phyloP scores from a whole-genome alignment of 2,329 filamentous ascomycete genomes.

The Colletotrichum incanum region DNA sequence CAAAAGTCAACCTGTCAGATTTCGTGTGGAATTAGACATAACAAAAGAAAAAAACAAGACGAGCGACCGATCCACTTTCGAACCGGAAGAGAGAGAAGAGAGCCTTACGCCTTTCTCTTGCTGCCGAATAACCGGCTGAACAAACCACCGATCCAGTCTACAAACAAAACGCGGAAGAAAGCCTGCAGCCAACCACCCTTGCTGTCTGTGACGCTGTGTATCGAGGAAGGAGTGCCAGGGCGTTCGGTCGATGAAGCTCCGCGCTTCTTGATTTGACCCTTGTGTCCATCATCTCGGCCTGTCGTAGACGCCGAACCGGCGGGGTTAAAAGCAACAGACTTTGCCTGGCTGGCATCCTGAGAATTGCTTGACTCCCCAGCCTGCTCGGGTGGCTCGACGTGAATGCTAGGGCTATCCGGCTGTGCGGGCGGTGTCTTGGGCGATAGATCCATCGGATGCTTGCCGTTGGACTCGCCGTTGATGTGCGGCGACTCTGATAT shows the following conservation, averaged over 20 bases:
- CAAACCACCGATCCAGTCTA: constrained; percentile 58
- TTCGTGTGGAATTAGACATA: constrained; percentile 33
- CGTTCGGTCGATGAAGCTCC: constrained; percentile 34
- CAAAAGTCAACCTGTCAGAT: constrained; percentile 44
- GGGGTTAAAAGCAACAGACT: not conserved
- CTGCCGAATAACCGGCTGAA: constrained; percentile 45
- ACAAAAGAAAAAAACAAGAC: constrained; percentile 15
- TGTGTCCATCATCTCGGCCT: constrained; percentile 18
- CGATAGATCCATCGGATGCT: constrained; percentile 18
- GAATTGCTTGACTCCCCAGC: constrained; percentile 7
- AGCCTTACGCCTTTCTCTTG: constrained; percentile 43
- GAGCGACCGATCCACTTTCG: not conserved
- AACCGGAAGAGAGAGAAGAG: constrained; percentile 30
- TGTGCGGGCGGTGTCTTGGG: constrained; percentile 7
- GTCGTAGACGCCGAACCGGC: constrained; percentile 6
- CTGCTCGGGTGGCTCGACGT: constrained; percentile 27
- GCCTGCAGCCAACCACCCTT: constrained; percentile 52
- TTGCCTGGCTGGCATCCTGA: not conserved
- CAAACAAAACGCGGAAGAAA: constrained; percentile 55
- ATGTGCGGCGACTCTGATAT: constrained; percentile 15
- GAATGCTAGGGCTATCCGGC: constrained; percentile 25
- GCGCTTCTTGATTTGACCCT: constrained; percentile 44
- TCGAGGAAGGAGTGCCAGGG: constrained; percentile 44
- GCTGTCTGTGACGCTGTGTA: constrained; percentile 44
- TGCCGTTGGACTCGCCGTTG: constrained; percentile 35